Base-by-base conservation (phyloP, 495 filamentous ascomycete species). In the Halenospora varia region DNA sequence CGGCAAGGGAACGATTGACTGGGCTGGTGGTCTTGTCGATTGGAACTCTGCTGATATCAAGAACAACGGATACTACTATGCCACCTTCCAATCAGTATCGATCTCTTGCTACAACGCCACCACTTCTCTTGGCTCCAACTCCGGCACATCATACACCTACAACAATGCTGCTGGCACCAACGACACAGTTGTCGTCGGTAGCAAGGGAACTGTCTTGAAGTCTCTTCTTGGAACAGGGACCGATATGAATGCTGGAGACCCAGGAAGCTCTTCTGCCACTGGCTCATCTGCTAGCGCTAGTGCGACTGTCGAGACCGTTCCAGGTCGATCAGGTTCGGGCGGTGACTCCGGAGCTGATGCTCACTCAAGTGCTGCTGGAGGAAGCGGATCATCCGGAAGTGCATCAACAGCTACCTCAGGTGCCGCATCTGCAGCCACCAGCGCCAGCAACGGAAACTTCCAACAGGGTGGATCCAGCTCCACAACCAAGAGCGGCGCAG, bases 1-100 rank as follows among this genome's bases (percentile, higher is more conserved):
- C 68, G 88, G 82, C 24, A 54, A 85, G 64, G 94, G 95, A 58
- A 97, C 94, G 15, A 83, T 96, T 60, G 80, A 82, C 48, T 98
- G 94, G 94, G 87, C 94, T 13, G 94, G 94, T 64, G 94, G 94
- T 58, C 72, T 78, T 55, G 90, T 98, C 61, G 79, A 95, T 73
- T 98, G 94, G 94, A 80, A 89, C 68, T 82, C 78, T 61, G 74
- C 76, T 48, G 88, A 93, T 68, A 92, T 96, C 78, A 74, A 92
- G 77, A 74, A 86, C 41, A 75, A 84, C 66, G 88, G 89, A 10
- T 97, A 97, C 78, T 95, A 96, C 79, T 96, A 88, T 71, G 88
- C 91, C 50, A 83, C 80, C 25, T 82, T 96, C 63, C 79, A 82
- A 52, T 84, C 92, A 35, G 82, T 98, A 56, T 81, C 73, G 23